Percentiles rank a stretch among this genome's conserved stretches.
These are phyloP conservation scores for Cadophora sp. DNA, from an alignment of 2,329 filamentous ascomycete species.

Conservation along the genomic window DNA sequence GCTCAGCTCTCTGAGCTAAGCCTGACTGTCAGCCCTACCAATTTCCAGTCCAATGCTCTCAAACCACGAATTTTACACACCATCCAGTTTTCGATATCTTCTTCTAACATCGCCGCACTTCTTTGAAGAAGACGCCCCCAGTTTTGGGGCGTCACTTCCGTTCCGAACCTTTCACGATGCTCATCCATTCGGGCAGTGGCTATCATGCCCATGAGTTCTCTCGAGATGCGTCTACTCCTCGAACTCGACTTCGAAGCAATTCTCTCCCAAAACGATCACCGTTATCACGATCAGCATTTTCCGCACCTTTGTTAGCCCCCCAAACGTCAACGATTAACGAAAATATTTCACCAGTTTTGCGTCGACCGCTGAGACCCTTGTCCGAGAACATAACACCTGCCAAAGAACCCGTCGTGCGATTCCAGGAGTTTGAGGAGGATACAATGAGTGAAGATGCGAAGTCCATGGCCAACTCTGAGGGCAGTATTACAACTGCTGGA, in stretches of 20 bases:
- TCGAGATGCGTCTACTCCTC: slow-evolving; percentile 14
- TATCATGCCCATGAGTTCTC: slow-evolving; percentile 44
- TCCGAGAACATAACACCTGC: slow-evolving; percentile 37
- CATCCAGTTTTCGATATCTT: slow-evolving; percentile 8
- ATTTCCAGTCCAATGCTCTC: slow-evolving; percentile 22
- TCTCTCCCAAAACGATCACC: slow-evolving; percentile 35
- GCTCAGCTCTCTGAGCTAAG: slow-evolving; percentile 30
- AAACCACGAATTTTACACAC: slow-evolving; percentile 5
- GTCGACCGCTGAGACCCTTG: slow-evolving; percentile 36
- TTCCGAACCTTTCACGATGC: slow-evolving; percentile 38
- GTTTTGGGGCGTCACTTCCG: slow-evolving; percentile 34
- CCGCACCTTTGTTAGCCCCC: slow-evolving; percentile 34
- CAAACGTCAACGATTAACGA: slow-evolving; percentile 39
- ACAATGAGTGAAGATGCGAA: slow-evolving; percentile 44
- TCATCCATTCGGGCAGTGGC: slow-evolving; percentile 42
- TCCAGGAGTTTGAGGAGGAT: slow-evolving; percentile 41
- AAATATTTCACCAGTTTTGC: slow-evolving; percentile 29
- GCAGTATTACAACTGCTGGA: slow-evolving; percentile 35
- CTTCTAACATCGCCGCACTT: slow-evolving; percentile 19
- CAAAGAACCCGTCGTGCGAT: slow-evolving; percentile 39
- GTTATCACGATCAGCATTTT: slow-evolving; percentile 43
- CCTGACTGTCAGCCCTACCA: slow-evolving; percentile 30
- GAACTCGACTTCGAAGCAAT: slow-evolving; percentile 29
- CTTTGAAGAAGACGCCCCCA: slow-evolving; percentile 34
- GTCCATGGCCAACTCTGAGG: slow-evolving; percentile 44